phyloP scores from a whole-genome alignment of 2,329 filamentous ascomycete species.

The Delphinella strobiligena region DNA sequence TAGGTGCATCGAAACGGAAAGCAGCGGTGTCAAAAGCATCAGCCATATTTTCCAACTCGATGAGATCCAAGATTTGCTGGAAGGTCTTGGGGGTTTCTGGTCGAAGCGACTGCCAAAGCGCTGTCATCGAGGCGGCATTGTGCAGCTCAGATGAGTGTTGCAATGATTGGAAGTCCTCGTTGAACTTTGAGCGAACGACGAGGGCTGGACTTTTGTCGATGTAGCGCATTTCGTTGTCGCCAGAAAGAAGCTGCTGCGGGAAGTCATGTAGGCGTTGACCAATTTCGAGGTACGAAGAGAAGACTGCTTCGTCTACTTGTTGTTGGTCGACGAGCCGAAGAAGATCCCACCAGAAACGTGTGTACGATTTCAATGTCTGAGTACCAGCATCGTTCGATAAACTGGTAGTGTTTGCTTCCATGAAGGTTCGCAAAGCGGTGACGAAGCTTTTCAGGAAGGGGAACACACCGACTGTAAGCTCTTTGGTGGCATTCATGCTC shows the following conservation, averaged over 20 bases:
- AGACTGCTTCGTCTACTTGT: constrained; percentile 39
- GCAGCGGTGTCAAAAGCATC: constrained; percentile 29
- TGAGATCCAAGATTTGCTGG: constrained; percentile 24
- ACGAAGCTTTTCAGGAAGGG: constrained; percentile 10
- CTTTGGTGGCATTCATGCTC: constrained; percentile 7
- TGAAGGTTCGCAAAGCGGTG: constrained; percentile 1
- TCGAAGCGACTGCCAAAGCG: constrained; percentile 51
- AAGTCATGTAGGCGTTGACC: constrained; percentile 5
- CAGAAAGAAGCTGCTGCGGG: not conserved
- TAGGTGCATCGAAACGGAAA: constrained; percentile 13
- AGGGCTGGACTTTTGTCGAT: not conserved
- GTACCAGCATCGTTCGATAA: not conserved
- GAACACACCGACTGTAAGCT: constrained; percentile 10
- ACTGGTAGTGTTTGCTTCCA: not conserved
- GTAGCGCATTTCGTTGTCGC: constrained; percentile 1
- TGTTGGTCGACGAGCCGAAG: constrained; percentile 27
- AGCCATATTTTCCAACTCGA: constrained; percentile 33
- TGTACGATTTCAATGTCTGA: constrained; percentile 15
- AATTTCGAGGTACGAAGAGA: constrained; percentile 41
- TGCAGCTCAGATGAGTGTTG: constrained; percentile 3
- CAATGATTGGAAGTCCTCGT: constrained; percentile 3
- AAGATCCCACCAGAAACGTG: constrained; percentile 37
- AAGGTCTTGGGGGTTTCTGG: constrained; percentile 40
- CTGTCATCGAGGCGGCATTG: constrained; percentile 8
- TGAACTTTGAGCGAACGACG: constrained; percentile 1